Conservation (phyloP, 495 filamentous ascomycete genomes). For the Xylaria sp. region DNA sequence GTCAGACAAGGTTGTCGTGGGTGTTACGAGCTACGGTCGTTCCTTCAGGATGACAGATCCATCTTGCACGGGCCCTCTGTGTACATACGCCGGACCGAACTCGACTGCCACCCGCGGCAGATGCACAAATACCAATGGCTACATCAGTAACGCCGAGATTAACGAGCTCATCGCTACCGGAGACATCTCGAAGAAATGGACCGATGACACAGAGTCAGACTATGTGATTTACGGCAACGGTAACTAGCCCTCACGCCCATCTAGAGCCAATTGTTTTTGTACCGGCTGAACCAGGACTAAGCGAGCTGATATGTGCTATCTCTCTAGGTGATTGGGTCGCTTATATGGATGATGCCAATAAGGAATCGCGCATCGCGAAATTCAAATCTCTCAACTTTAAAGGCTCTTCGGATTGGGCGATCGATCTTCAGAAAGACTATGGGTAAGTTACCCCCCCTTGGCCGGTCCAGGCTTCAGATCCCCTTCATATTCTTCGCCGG, state of each 20-base stretch:
- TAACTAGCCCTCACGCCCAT: constrained; percentile 7
- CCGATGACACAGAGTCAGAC: neutral
- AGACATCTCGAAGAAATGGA: neutral
- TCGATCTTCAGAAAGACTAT: constrained; percentile 3
- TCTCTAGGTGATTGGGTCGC: constrained; percentile 8
- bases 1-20: constrained; percentile 48
- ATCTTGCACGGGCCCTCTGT: neutral
- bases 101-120: neutral
- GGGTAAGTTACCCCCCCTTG: neutral
- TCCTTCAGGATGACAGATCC: constrained; percentile 44
- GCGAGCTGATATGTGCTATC: too few relatives aligned
- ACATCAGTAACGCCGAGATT: constrained; percentile 8
- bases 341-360: constrained; percentile 32
- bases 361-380: constrained; percentile 23
- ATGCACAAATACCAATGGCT: neutral
- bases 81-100: neutral
- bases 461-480: too few relatives aligned
- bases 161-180: neutral
- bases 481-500: too few relatives aligned
- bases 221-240: constrained; percentile 10
- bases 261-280: constrained; percentile 1
- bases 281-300: too few relatives aligned
- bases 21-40: constrained; percentile 49
- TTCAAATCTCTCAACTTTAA: constrained; percentile 33
- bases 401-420: neutral